Base-by-base conservation (phyloP, 768 basidiomycete genomes). In the Termitomyces sp. region DNA sequence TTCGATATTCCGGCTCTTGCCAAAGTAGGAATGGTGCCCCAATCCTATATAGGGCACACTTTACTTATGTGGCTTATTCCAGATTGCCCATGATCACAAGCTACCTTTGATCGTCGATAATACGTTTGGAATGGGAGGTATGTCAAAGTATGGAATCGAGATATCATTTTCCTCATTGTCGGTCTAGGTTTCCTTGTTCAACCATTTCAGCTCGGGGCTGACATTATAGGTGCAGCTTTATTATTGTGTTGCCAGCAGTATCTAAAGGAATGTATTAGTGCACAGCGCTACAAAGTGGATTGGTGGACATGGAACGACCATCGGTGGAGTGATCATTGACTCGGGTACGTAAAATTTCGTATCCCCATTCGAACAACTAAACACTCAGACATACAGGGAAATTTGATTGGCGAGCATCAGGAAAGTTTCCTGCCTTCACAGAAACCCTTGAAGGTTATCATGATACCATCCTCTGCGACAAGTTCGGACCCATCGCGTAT, bases 81-180 rank as follows among this genome's bases (percentile, higher is more conserved):
- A 87, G 84, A 71, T 90, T 39, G 91, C 91, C 1, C 90, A 90
- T 64, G 78, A 79, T 28, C 84, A 37, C 63, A 78, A 79, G 1
- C 85, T 92, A 20, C 91, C 91, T 0, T 73, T 93, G 45, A 83
- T 92, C 51, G 89, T 92, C 0, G 89, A 90, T 65, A 90, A 89
- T 66, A 90, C 87, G 7, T 88, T 88, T 60, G 89, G 86, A 44
- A 55, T 55, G 54, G 54, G 34, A n/a, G 54, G 83, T 85, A 71
- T 87, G 85, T 63, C n/a, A 20, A 8, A 24, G 2, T 34, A 20
- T 13, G 12, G n/a, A n/a, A n/a, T n/a, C n/a, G n/a, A n/a, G 12
- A 34, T 12, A 13, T 33, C 10, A 34, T 34, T 13, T 13, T 34
- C 3, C 5, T 34, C 9, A 34, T 13, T 10, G 12, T 34, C 13